These are phyloP conservation scores for Verticillium isaacii DNA, from an alignment of 2,329 filamentous ascomycete species.

Conservation along the genomic window DNA sequence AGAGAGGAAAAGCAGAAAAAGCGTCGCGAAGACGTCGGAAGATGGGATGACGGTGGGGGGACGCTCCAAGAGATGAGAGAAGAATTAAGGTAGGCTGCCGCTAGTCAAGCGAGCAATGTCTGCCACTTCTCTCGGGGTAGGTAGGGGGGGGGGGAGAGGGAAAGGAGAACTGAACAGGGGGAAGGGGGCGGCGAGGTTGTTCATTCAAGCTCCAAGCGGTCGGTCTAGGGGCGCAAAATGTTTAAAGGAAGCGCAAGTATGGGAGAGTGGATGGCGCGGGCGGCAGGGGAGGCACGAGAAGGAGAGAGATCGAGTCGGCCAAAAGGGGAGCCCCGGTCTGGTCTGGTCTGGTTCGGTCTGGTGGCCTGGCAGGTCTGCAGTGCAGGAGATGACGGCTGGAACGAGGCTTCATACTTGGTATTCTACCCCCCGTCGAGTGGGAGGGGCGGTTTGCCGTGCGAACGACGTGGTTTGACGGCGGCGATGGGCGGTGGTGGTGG, in stretches of 20 bases:
- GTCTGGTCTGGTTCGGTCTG: neutral
- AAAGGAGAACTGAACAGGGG: neutral
- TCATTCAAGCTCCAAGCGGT: too few species aligned
- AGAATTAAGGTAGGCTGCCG: neutral
- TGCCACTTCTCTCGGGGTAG: neutral
- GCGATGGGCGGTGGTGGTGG: neutral
- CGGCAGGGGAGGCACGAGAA: too few species aligned
- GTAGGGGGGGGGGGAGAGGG: neutral
- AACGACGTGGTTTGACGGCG: neutral
- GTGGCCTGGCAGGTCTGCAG: neutral
- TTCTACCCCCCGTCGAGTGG: neutral
- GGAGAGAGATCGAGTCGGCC: neutral
- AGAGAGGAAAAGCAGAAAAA: neutral
- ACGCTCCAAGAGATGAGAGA: too few species aligned
- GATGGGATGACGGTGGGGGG: neutral
- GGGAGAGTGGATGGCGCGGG: too few species aligned
- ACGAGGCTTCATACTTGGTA: neutral
- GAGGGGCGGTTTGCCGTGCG: too few species aligned
- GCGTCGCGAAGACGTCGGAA: neutral
- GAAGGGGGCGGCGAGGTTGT: too few species aligned
- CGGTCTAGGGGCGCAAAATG: neutral
- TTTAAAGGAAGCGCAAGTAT: neutral
- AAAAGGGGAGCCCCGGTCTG: neutral
- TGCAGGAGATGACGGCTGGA: neutral
- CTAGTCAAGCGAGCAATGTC: neutral